These are phyloP conservation scores for Fistulifera pelliculosa DNA, from an alignment of 108 stramenopile species.

Conservation along the genomic window DNA sequence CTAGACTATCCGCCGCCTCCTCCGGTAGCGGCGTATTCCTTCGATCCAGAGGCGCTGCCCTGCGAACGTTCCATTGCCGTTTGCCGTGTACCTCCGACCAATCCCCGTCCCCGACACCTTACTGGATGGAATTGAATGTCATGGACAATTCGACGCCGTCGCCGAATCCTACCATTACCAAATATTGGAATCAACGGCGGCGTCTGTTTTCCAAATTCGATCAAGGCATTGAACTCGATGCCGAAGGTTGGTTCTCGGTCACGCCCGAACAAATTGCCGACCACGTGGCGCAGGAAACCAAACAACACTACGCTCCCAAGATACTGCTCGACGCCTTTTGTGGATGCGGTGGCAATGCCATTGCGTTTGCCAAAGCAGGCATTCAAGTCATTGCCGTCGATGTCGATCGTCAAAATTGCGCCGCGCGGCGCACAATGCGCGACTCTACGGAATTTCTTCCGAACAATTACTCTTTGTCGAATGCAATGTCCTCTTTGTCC, in stretches of 20 bases:
- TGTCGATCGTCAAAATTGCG: conserved; percentile 74
- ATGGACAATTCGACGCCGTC: conserved; percentile 23
- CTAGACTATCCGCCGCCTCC: background rate
- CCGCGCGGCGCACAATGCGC: conserved; percentile 89
- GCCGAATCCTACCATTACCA: conserved; percentile 38
- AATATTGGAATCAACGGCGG: conserved; percentile 74
- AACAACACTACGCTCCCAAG: background rate
- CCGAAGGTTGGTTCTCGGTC: conserved; percentile 68
- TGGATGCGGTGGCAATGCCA: conserved; percentile 81
- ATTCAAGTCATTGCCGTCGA: conserved; percentile 76
- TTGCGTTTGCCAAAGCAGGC: conserved; percentile 50
- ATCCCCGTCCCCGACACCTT: background rate
- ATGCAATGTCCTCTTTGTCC: conserved; percentile 63
- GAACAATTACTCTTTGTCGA: conserved; percentile 74
- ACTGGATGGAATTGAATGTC: conserved; percentile 2
- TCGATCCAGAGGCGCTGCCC: background rate
- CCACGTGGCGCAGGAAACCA: conserved; percentile 36
- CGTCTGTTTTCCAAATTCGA: conserved; percentile 71
- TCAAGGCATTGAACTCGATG: conserved; percentile 66
- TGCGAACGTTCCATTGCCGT: conserved; percentile 2
- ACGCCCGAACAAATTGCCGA: conserved; percentile 78
- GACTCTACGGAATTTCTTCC: conserved; percentile 76
- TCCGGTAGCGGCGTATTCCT: background rate
- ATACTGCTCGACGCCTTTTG: conserved; percentile 70
- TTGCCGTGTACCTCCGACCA: background rate